Conservation (phyloP, 768 basidiomycete genomes). For the Obba rivulosa region DNA sequence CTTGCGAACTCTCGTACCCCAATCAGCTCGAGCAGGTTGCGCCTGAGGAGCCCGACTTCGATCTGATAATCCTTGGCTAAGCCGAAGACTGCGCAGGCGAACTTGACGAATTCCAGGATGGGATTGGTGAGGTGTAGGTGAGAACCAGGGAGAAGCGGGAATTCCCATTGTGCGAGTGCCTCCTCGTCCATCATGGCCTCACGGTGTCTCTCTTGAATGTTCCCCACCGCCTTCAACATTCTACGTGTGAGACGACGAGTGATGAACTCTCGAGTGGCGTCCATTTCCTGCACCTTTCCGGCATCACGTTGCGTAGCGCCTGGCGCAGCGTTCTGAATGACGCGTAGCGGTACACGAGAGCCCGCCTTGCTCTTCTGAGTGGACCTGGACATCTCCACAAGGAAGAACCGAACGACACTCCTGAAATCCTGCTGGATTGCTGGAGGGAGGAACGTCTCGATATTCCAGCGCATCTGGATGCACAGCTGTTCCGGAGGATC, state of each 20-base stretch:
- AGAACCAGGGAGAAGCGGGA: conserved; percentile 86
- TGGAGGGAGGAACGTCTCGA: conserved; percentile 80
- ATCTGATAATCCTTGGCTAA: conserved; percentile 78
- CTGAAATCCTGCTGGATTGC: conserved; percentile 77
- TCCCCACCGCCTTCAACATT: conserved; percentile 65
- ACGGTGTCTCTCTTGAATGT: conserved; percentile 54
- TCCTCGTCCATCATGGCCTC: conserved; percentile 54
- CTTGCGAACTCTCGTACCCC: conserved; percentile 81
- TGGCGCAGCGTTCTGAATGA: conserved; percentile 59
- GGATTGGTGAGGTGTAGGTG: conserved; percentile 77
- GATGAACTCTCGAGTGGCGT: conserved; percentile 71
- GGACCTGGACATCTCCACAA: conserved; percentile 77
- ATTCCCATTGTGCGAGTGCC: conserved; percentile 54
- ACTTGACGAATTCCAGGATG: conserved; percentile 85
- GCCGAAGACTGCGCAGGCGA: conserved; percentile 72
- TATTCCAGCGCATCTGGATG: conserved; percentile 90
- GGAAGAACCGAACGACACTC: conserved; percentile 70
- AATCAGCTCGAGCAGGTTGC: conserved; percentile 84
- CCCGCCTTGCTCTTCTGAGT: conserved; percentile 57
- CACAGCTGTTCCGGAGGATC: conserved; percentile 65
- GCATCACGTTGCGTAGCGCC: conserved; percentile 63
- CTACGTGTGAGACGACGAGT: conserved; percentile 74
- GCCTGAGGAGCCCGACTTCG: conserved; percentile 84
- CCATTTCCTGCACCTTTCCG: conserved; percentile 63
- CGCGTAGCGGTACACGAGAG: conserved; percentile 64